phyloP scores from a whole-genome alignment of 176 grass and related monocot species.

The Oryza punctata region DNA sequence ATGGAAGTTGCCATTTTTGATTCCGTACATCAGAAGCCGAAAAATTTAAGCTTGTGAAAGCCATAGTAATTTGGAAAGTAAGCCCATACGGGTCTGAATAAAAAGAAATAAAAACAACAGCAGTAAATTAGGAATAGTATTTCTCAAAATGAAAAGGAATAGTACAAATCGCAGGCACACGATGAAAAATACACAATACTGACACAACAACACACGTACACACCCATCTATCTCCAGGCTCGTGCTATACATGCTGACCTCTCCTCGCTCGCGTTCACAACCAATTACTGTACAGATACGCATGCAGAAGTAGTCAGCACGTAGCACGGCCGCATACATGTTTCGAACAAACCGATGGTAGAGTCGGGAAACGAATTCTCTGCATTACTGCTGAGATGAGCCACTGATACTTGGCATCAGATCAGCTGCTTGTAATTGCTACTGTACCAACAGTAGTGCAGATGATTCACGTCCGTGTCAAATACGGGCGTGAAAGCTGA shows the following conservation, averaged over 20 bases:
- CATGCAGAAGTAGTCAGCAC: not conserved
- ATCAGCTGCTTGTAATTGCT: too few species aligned
- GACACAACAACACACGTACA: not conserved
- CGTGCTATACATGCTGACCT: not conserved
- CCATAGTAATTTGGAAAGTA: too few species aligned
- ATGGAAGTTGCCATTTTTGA: too few species aligned
- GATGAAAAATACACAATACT: not conserved
- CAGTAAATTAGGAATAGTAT: not conserved
- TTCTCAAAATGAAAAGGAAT: not conserved
- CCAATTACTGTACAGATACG: not conserved
- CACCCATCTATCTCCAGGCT: not conserved
- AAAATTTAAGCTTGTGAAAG: too few species aligned
- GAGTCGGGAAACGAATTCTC: too few species aligned
- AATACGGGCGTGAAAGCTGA: conserved; percentile 28
- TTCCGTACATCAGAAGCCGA: too few species aligned
- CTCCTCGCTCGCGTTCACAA: not conserved
- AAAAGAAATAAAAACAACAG: not conserved
- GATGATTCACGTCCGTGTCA: not conserved
- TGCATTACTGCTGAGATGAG: too few species aligned
- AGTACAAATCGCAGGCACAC: not conserved
- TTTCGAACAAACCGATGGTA: too few species aligned
- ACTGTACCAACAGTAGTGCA: too few species aligned
- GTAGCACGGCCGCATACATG: too few species aligned
- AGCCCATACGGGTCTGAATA: not conserved
- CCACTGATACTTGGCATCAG: too few species aligned